Percentiles rank a stretch among this genome's conserved stretches.
Evolutionary conservation across 2,329 filamentous ascomycete genomes (phyloP).

Genomic region (Talaromyces sp.): DNA sequence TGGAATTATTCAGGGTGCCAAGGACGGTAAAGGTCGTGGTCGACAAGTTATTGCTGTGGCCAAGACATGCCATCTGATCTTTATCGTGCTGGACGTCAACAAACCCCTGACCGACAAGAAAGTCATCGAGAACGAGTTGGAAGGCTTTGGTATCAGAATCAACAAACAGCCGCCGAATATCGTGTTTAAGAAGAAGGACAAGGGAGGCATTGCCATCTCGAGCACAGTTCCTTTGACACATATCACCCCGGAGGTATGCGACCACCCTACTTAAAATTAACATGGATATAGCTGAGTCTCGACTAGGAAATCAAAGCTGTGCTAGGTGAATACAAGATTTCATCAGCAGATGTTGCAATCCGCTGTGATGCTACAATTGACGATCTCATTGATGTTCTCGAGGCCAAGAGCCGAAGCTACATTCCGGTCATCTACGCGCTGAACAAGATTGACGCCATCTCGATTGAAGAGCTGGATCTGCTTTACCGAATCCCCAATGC

Average conservation of each 20-base stretch:
- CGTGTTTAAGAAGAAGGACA: slow-evolving; percentile 99
- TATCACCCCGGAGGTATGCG: slow-evolving; percentile 72
- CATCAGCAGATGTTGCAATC: slow-evolving; percentile 94
- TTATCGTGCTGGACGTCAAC: slow-evolving; percentile 97
- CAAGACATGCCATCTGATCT: slow-evolving; percentile 97
- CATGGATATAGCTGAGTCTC: slow-evolving; percentile 12
- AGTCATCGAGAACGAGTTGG: slow-evolving; percentile 88
- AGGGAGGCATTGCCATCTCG: slow-evolving; percentile 94
- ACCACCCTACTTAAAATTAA: background rate
- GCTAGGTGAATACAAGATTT: slow-evolving; percentile 94
- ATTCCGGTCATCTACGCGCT: slow-evolving; percentile 98
- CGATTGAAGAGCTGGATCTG: slow-evolving; percentile 93
- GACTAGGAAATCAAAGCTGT: slow-evolving; percentile 85
- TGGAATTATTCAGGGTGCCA: slow-evolving; percentile 97
- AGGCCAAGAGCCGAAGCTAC: slow-evolving; percentile 90
- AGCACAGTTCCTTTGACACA: slow-evolving; percentile 86
- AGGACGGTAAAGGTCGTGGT: slow-evolving; percentile 95
- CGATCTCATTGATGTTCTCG: slow-evolving; percentile 91
- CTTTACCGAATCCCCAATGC: slow-evolving; percentile 96
- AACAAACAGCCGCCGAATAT: slow-evolving; percentile 98
- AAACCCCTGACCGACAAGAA: slow-evolving; percentile 97
- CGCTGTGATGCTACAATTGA: slow-evolving; percentile 96
- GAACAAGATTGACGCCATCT: slow-evolving; percentile 98
- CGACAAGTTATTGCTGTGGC: slow-evolving; percentile 97
- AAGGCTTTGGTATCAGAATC: slow-evolving; percentile 95